Percentiles rank a stretch among this genome's conserved stretches.
Conservation (phyloP, 2,329 filamentous ascomycete species). For the Aureobasidium sp. region DNA sequence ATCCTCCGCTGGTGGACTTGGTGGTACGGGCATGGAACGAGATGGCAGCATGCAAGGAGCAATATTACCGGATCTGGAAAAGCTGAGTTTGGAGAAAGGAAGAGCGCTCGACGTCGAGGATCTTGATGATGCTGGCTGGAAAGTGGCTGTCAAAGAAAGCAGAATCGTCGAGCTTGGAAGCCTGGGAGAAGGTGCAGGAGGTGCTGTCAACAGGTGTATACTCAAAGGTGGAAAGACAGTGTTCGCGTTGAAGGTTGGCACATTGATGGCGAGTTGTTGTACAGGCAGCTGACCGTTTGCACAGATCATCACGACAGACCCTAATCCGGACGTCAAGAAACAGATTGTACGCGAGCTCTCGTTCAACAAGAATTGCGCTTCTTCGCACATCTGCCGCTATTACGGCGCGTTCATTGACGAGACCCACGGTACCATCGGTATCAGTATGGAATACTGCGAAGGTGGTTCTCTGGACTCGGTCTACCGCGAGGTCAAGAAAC, state of each 20-base stretch:
- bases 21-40: conserved; percentile 63
- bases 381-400: conserved; percentile 92
- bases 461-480: conserved; percentile 93
- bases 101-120: conserved; percentile 85
- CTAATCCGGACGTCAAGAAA: conserved; percentile 95
- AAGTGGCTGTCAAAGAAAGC: conserved; percentile 80
- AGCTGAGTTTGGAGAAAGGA: conserved; percentile 72
- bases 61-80: conserved; percentile 60
- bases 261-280: neutral
- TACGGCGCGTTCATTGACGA: conserved; percentile 96
- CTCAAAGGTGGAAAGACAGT: conserved; percentile 87
- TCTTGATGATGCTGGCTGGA: conserved; percentile 89
- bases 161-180: conserved; percentile 82
- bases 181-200: conserved; percentile 88
- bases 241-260: conserved; percentile 81
- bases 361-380: conserved; percentile 97
- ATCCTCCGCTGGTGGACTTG: conserved; percentile 46
- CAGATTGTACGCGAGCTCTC: conserved; percentile 93
- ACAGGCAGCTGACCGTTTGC: conserved; percentile 5
- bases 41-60: conserved; percentile 72
- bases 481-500: conserved; percentile 92
- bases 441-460: conserved; percentile 98
- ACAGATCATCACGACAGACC: conserved; percentile 95
- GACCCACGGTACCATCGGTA: conserved; percentile 92
- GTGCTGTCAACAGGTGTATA: conserved; percentile 84